Conservation (phyloP, 2,329 filamentous ascomycete genomes). For the Calycina marina region DNA sequence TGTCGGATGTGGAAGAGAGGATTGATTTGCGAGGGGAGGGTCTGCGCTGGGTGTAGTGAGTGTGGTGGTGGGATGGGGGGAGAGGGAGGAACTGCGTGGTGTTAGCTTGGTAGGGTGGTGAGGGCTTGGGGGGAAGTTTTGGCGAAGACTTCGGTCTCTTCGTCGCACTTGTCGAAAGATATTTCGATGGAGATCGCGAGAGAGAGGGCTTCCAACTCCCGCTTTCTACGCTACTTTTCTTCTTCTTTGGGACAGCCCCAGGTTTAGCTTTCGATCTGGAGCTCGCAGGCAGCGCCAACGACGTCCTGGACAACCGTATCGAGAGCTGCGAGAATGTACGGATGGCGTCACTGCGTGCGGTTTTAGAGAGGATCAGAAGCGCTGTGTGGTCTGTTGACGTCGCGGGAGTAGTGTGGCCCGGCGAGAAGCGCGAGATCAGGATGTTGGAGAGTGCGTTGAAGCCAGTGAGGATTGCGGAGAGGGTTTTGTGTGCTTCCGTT, state of each 20-base stretch:
- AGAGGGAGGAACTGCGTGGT: too few species aligned
- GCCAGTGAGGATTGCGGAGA: conserved; percentile 24
- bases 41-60: neutral
- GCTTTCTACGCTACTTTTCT: conserved; percentile 2
- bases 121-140: too few species aligned
- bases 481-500: conserved; percentile 18
- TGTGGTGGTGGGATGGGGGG: neutral
- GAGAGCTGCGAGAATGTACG: conserved; percentile 34
- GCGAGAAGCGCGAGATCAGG: neutral
- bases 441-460: neutral
- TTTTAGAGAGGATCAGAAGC: conserved; percentile 31
- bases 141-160: too few species aligned
- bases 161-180: too few species aligned
- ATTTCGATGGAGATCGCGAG: too few species aligned
- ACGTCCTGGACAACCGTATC: conserved; percentile 20
- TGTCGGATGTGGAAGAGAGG: conserved; percentile 28
- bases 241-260: too few species aligned
- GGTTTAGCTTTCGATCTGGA: too few species aligned
- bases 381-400: conserved; percentile 33
- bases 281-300: conserved; percentile 13
- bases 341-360: conserved; percentile 33
- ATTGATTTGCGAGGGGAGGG: conserved; percentile 14
- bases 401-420: neutral
- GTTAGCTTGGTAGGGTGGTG: too few species aligned
- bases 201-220: too few species aligned